These are phyloP conservation scores for Tetradesmus obliquus DNA, from an alignment of 139 green algal genomes.

Conservation along the genomic window DNA sequence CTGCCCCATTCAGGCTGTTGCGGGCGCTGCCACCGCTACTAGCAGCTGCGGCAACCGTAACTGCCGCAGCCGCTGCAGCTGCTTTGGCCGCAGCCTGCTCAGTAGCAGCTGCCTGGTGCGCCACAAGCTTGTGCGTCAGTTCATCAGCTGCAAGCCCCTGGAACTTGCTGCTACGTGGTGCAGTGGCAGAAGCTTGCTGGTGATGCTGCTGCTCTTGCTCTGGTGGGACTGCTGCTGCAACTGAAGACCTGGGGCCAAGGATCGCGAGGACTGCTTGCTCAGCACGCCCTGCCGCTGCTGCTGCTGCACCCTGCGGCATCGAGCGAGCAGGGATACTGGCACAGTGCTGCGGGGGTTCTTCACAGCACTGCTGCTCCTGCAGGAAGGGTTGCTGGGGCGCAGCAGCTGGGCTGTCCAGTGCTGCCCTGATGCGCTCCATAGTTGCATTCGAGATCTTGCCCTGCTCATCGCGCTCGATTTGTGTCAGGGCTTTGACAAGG, in stretches of 20 bases:
- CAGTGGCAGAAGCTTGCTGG: not conserved
- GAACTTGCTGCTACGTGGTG: not conserved
- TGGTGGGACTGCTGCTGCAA: not conserved
- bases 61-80: too few relatives aligned
- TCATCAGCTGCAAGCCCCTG: not conserved
- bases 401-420: not conserved
- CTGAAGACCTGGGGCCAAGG: not conserved
- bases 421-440: conserved; percentile 14
- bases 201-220: not conserved
- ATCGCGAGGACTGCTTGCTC: not conserved
- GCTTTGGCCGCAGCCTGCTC: not conserved
- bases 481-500: not conserved
- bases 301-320: not conserved
- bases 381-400: not conserved
- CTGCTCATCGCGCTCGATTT: conserved; percentile 8
- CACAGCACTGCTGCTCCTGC: not conserved
- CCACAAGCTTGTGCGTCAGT: not conserved
- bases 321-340: not conserved
- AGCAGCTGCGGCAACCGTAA: not conserved
- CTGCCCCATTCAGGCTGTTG: not conserved
- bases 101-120: conserved; percentile 17
- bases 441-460: not conserved
- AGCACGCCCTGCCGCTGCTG: not conserved
- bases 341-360: not conserved
- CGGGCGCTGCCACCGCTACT: not conserved